These are phyloP conservation scores for Chlorella sp. DNA, from an alignment of 139 green algal species.

Conservation along the genomic window DNA sequence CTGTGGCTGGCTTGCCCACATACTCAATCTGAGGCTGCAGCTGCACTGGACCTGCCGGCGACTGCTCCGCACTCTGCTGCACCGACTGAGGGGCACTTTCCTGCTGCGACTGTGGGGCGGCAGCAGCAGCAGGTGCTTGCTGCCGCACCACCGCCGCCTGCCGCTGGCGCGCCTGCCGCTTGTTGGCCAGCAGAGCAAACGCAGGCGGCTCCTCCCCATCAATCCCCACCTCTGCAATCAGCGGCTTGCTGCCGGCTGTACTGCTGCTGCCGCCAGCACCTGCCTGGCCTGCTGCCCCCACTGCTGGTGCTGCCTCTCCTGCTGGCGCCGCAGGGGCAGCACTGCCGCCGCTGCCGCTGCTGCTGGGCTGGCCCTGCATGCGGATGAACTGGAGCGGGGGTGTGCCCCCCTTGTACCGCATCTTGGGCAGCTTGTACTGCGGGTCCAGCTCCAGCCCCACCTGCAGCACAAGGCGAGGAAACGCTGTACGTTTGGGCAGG, in stretches of 20 bases:
- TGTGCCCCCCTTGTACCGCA: slow-evolving; percentile 80
- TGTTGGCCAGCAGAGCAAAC: slow-evolving; percentile 14
- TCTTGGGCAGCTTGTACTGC: slow-evolving; percentile 84
- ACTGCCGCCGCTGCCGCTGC: no score
- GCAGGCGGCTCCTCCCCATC: background rate
- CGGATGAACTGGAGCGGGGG: slow-evolving; percentile 43
- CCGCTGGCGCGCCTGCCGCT: slow-evolving; percentile 10
- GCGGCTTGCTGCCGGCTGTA: background rate
- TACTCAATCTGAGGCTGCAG: slow-evolving; percentile 6
- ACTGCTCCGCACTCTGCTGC: background rate
- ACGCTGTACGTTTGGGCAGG: background rate
- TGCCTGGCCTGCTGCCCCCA: background rate
- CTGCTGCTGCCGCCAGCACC: background rate
- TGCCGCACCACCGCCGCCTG: background rate
- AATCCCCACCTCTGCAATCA: background rate
- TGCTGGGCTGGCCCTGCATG: background rate
- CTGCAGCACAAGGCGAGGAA: slow-evolving; percentile 47
- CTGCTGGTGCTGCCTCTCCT: background rate
- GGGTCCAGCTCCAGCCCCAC: slow-evolving; percentile 60
- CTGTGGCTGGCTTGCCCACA: background rate
- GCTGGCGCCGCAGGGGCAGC: background rate
- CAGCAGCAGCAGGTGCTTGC: background rate
- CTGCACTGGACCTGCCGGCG: background rate
- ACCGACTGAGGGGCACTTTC: no score
- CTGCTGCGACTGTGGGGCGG: background rate